A percentile compares a stretch with the other conserved stretches of the same genome.
Evolutionary conservation across 2,329 filamentous ascomycete species (phyloP).

Genomic region (Ampelomyces quisqualis): DNA sequence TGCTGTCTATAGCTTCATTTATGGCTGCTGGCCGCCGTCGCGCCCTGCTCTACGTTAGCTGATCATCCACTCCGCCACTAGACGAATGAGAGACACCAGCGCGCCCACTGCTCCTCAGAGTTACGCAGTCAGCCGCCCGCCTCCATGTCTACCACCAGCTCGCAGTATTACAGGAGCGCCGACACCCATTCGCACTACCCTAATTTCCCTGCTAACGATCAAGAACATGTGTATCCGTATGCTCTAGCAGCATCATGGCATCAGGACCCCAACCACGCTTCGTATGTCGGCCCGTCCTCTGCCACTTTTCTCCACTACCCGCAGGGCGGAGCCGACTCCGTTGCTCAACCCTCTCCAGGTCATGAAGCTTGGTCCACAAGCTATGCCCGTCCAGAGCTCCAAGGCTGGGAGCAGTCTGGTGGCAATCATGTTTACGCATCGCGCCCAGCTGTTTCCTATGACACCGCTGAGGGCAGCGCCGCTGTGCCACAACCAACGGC

Average conservation of each 20-base stretch:
- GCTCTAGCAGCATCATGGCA: conserved; percentile 31
- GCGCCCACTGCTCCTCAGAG: conserved; percentile 19
- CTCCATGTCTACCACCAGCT: conserved; percentile 35
- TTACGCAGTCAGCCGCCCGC: conserved; percentile 29
- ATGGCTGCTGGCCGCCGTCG: conserved; percentile 23
- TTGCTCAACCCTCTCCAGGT: conserved; percentile 17
- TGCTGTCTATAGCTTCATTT: conserved; percentile 20
- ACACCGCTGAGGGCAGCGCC: conserved; percentile 17
- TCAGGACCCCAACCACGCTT: conserved; percentile 19
- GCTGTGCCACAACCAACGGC: conserved; percentile 17
- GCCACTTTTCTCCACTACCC: conserved; percentile 29
- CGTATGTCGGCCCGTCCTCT: conserved; percentile 28
- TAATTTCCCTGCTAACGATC: conserved; percentile 17
- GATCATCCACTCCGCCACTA: conserved; percentile 9
- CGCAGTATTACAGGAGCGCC: conserved; percentile 35
- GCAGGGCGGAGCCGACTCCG: conserved; percentile 27
- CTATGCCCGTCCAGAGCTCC: conserved; percentile 18
- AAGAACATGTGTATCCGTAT: conserved; percentile 31
- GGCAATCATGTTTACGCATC: conserved; percentile 17
- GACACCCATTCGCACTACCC: conserved; percentile 33
- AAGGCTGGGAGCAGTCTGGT: conserved; percentile 21
- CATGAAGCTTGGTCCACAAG: conserved; percentile 22
- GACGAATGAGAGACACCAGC: conserved; percentile 25
- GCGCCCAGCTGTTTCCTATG: conserved; percentile 22
- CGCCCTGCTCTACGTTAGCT: conserved; percentile 20